A percentile compares a stretch with the other conserved stretches of the same genome.
Conservation (phyloP, 345 rosid species). For the Camelina neglecta region DNA sequence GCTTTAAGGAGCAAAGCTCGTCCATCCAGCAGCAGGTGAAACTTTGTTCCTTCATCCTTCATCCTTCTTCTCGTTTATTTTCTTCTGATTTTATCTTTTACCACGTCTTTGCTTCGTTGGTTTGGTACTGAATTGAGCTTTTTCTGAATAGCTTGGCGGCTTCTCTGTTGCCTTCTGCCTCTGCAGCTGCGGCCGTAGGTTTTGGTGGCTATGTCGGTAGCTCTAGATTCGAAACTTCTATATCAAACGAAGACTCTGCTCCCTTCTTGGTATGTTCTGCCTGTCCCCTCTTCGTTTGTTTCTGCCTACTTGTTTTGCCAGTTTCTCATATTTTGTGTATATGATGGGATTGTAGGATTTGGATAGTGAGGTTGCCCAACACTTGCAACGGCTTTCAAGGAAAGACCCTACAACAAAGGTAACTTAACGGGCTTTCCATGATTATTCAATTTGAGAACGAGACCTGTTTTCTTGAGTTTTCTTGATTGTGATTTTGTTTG, state of each 20-base stretch:
- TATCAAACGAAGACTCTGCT: conserved; percentile 53
- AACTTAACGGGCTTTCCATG: neutral
- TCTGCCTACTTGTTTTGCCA: neutral
- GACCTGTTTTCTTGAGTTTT: conserved; percentile 10
- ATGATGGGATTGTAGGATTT: conserved; percentile 55
- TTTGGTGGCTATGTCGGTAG: conserved; percentile 92
- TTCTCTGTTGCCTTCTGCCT: conserved; percentile 67
- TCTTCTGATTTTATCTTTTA: neutral
- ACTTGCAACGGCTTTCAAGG: conserved; percentile 83
- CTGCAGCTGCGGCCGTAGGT: conserved; percentile 67
- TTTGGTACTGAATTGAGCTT: conserved; percentile 26
- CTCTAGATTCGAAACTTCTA: conserved; percentile 70
- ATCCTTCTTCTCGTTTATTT: neutral
- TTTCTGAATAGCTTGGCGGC: conserved; percentile 67
- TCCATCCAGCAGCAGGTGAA: conserved; percentile 96
- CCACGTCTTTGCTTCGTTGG: conserved; percentile 11
- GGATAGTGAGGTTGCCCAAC: conserved; percentile 82
- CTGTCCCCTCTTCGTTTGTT: neutral
- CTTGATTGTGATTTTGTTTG: conserved; percentile 32
- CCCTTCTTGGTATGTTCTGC: conserved; percentile 49
- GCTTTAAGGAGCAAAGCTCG: conserved; percentile 79
- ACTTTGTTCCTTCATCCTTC: neutral
- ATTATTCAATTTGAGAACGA: conserved; percentile 13
- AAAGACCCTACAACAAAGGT: conserved; percentile 97
- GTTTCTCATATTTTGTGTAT: conserved; percentile 25